Evolutionary conservation across 164 flowering plant genomes (phyloP), one percentile per base, ranked within the genome.

Genomic region (Platanus orientalis): DNA sequence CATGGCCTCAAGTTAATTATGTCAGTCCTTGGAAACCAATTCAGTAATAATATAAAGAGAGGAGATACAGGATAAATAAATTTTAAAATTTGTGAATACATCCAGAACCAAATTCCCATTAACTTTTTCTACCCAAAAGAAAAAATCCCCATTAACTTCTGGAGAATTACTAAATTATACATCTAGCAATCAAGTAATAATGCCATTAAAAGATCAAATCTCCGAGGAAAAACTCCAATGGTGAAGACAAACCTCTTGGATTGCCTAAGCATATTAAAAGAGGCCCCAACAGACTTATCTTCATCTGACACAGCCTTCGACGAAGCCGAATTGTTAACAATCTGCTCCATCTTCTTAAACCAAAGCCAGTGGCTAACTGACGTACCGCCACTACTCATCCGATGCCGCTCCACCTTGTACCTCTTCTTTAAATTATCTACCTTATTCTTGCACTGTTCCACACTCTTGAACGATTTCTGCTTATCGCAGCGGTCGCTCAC

Each of bases 401-500:
- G 61, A 42, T 86, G 93, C 65, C 81, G 69, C 86, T 92, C 96
- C 65, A 89, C 71, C 78, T 92, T 92, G 63, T 83, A 92, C 81
- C 98, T 69, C 79, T 92, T 92, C 89, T 92, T 92, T 81, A 92
- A 72, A 69, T 92, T 92, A 70, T 92, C 98, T 58, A 92, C 86
- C 77, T 92, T 92, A 69, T 92, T 92, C 81, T 92, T 92, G 55
- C 98, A 92, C 84, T 92, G 98, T 73, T 92, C 98, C 47, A 92
- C 95, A 63, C 88, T 87, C 80, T 87, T 87, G 24, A 62, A 63
- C 13, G 48, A 16, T 42, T 66, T 65, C 71, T 66, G 49, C 34
- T 63, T 59, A 2, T 66, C 67, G 28, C 65, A 60, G 25, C 67
- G 49, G 17, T 65, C 72, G 53, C 74, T 73, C 13, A 80, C 81